phyloP scores from a whole-genome alignment of 257 asterid species.

The Leonotis leonurus region DNA sequence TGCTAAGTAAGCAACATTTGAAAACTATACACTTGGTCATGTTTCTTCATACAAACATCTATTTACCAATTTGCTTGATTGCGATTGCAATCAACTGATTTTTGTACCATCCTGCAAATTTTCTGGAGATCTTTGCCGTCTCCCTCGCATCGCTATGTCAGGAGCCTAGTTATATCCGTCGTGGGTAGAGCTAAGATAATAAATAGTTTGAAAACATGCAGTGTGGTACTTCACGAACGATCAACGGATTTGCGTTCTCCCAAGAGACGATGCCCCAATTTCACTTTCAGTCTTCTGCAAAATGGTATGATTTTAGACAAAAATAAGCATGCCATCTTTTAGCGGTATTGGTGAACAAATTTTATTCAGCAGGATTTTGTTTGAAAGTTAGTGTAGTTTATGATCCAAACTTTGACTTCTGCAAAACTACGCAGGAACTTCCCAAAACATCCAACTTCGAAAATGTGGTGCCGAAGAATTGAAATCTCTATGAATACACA shows the following conservation, averaged over 20 bases:
- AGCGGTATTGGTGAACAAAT: no score
- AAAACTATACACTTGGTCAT: conserved; percentile 33
- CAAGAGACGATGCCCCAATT: conserved; percentile 85
- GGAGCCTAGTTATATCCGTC: neutral
- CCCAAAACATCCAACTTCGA: no score
- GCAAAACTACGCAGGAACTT: no score
- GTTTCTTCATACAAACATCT: neutral
- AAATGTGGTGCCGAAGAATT: no score
- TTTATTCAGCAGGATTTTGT: no score
- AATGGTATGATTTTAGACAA: neutral
- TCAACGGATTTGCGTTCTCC: conserved; percentile 87
- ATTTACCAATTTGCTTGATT: conserved; percentile 15
- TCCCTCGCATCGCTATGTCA: neutral
- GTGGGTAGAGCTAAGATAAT: neutral
- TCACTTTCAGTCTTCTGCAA: conserved; percentile 79
- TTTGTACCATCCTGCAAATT: no score
- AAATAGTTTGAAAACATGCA: neutral
- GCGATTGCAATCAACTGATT: conserved; percentile 17
- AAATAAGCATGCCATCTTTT: no score
- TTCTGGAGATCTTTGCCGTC: neutral
- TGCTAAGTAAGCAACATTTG: no score
- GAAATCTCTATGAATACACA: no score
- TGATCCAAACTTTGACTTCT: no score
- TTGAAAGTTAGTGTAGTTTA: no score
- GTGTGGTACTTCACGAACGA: no score